A percentile compares a stretch with the other conserved stretches of the same genome.
phyloP scores from a whole-genome alignment of 2,329 filamentous ascomycete species.

The Claviceps sp. region DNA sequence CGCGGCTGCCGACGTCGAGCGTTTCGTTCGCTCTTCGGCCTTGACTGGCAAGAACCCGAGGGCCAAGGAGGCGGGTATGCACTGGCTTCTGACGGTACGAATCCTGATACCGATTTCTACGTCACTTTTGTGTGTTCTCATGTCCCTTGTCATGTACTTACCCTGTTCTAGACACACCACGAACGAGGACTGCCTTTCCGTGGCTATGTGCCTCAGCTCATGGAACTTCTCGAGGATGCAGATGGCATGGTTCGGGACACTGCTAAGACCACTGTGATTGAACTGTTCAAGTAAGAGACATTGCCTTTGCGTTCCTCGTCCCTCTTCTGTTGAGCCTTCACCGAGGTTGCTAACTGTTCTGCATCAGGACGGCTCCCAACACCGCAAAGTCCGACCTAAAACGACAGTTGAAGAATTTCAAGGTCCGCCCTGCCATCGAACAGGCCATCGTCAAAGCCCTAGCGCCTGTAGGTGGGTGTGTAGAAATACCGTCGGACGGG shows the following conservation, averaged over 20 bases:
- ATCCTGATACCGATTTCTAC: too few relatives aligned
- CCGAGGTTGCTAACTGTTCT: constrained; percentile 4
- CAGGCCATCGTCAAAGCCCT: constrained; percentile 68
- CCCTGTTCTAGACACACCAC: constrained; percentile 54
- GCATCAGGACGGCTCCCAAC: constrained; percentile 55
- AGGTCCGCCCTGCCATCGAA: constrained; percentile 77
- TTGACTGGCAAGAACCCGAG: constrained; percentile 70
- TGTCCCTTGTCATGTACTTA: neutral
- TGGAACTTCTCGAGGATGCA: constrained; percentile 80
- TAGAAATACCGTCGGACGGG: constrained; percentile 27
- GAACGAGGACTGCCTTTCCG: constrained; percentile 71
- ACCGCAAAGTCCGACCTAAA: constrained; percentile 81
- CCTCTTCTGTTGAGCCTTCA: too few relatives aligned
- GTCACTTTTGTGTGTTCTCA: neutral
- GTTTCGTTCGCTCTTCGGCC: constrained; percentile 62
- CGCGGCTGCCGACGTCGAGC: constrained; percentile 61
- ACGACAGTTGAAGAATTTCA: constrained; percentile 69
- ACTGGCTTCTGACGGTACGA: constrained; percentile 65
- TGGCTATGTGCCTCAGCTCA: constrained; percentile 66
- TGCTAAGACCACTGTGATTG: constrained; percentile 71
- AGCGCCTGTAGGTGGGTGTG: constrained; percentile 33
- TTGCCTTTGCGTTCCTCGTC: neutral
- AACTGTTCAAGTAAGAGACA: constrained; percentile 61
- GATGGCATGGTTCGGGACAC: constrained; percentile 77
- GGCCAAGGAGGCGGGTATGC: constrained; percentile 73